Percentiles rank a stretch among this genome's conserved stretches.
These are phyloP conservation scores for Taiozyma sp. DNA, from an alignment of 1,139 yeast species.

Conservation along the genomic window DNA sequence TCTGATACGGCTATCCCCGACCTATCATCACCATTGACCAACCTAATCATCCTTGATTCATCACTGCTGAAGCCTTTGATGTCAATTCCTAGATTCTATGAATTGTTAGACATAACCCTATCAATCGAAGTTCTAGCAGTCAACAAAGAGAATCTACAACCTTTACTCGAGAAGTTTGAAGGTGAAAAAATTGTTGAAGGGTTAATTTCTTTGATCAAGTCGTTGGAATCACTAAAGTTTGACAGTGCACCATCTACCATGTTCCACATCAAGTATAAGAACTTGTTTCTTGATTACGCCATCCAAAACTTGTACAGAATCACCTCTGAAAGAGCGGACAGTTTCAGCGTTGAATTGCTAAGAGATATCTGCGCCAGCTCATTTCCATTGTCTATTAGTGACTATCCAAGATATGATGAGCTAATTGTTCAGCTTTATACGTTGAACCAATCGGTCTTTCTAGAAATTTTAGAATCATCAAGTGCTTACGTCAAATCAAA, in stretches of 20 bases:
- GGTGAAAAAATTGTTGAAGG: slow-evolving; percentile 8
- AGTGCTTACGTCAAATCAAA: slow-evolving; percentile 15
- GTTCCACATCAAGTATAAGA: slow-evolving; percentile 24
- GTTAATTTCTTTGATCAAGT: slow-evolving; percentile 8
- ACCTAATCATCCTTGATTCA: slow-evolving; percentile 25
- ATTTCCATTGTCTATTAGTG: slow-evolving; percentile 24
- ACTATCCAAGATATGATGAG: slow-evolving; percentile 24
- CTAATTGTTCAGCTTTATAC: slow-evolving; percentile 17
- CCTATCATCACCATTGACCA: slow-evolving; percentile 13
- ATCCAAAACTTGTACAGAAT: slow-evolving; percentile 15
- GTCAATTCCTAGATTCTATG: slow-evolving; percentile 21
- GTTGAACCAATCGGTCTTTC: slow-evolving; percentile 9
- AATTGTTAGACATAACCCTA: slow-evolving; percentile 22
- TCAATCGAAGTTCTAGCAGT: slow-evolving; percentile 29
- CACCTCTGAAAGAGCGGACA: neutral
- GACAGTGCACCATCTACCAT: slow-evolving; percentile 22
- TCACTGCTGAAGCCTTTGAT: slow-evolving; percentile 27
- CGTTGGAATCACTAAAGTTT: slow-evolving; percentile 16
- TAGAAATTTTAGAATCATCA: slow-evolving; percentile 3
- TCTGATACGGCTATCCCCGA: slow-evolving; percentile 6
- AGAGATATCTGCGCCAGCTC: slow-evolving; percentile 9
- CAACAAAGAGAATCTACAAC: slow-evolving; percentile 20
- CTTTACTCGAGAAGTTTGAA: slow-evolving; percentile 14
- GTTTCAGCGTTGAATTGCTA: slow-evolving; percentile 2
- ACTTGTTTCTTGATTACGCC: slow-evolving; percentile 17